Evolutionary conservation across 2,329 filamentous ascomycete species (phyloP), one percentile per base, ranked within the genome.

Genomic region (Phaeosphaeria sp.): DNA sequence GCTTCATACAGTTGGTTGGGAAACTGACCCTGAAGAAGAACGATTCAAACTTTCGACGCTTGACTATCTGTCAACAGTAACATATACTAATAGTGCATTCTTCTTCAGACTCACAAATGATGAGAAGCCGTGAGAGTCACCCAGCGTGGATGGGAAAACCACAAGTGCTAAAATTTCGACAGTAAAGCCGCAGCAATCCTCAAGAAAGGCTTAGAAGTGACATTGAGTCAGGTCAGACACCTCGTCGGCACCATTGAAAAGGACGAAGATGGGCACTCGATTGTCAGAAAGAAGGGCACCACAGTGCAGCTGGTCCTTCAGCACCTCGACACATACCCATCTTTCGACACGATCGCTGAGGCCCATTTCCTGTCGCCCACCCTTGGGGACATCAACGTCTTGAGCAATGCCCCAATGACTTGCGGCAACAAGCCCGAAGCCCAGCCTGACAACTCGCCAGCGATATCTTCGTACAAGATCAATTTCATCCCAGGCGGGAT

Each of bases 341-440:
- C 51, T 22, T 53, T 47, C 33, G 25, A 21, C 17, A 24, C 46
- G n/a, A 47, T 53, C 21, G 51, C 25, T 3, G 24, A 39, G 24
- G 51, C 43, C 15, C 20, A 53, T 21, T 53, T 53, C 27, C 8
- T 48, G 13, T 40, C 30, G 2, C 18, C 51, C 2, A 25, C 39
- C 15, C 44, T 53, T 9, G 51, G 51, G 2, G 27, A 53, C 18
- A 47, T 53, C 27, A 21, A 47, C 24, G 51, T 39, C 25, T 24
- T 53, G 18, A 48, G 44, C 30, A 48, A 42, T n/a, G 8, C n/a
- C 39, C 43, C 43, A 15, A 53, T 47, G 43, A 47, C 51, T 13
- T 46, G 42, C 18, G 49, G 49, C 15, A 52, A 52, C 40, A 52
- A 46, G 42, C 49, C 49, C 13, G 49, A 52, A 45, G 49, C 49